Evolutionary conservation across 352 stramenopile genomes (phyloP).

Genomic region (Elongisporangium undulatum): DNA sequence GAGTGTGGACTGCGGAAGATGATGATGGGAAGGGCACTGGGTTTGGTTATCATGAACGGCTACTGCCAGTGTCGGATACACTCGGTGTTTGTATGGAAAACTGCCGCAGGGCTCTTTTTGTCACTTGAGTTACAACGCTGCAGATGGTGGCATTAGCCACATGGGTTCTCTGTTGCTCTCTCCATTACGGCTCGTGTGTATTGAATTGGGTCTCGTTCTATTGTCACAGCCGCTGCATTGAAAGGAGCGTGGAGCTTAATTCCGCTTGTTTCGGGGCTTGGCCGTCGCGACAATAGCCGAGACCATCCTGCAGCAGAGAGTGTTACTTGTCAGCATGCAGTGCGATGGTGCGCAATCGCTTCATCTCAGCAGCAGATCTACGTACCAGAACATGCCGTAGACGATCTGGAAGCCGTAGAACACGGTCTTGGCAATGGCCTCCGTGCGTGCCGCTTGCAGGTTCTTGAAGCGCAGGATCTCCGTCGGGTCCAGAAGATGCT

Average conservation of each 20-base stretch:
- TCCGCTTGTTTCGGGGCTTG: slow-evolving; percentile 24
- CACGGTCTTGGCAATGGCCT: slow-evolving; percentile 81
- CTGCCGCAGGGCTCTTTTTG: background rate
- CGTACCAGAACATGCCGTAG: slow-evolving; percentile 88
- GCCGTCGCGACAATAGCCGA: slow-evolving; percentile 76
- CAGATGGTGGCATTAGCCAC: background rate
- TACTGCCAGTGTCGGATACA: background rate
- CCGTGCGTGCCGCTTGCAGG: slow-evolving; percentile 64
- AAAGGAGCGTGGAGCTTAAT: background rate
- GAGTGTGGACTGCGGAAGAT: background rate
- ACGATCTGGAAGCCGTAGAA: slow-evolving; percentile 87
- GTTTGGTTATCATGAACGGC: slow-evolving; percentile 1
- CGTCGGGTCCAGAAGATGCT: slow-evolving; percentile 81
- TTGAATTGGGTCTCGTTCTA: background rate
- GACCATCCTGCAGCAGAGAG: slow-evolving; percentile 57
- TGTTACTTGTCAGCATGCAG: background rate
- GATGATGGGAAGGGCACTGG: background rate
- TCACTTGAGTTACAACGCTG: background rate
- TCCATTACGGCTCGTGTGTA: background rate
- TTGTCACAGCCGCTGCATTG: background rate
- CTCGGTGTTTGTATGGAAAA: background rate
- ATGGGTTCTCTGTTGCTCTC: background rate
- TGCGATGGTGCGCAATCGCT: background rate
- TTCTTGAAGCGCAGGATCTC: slow-evolving; percentile 88
- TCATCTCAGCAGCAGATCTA: slow-evolving; percentile 2